A percentile compares a stretch with the other conserved stretches of the same genome.
phyloP scores from a whole-genome alignment of 2,329 filamentous ascomycete species.

The Aspergillus costaricaensis region DNA sequence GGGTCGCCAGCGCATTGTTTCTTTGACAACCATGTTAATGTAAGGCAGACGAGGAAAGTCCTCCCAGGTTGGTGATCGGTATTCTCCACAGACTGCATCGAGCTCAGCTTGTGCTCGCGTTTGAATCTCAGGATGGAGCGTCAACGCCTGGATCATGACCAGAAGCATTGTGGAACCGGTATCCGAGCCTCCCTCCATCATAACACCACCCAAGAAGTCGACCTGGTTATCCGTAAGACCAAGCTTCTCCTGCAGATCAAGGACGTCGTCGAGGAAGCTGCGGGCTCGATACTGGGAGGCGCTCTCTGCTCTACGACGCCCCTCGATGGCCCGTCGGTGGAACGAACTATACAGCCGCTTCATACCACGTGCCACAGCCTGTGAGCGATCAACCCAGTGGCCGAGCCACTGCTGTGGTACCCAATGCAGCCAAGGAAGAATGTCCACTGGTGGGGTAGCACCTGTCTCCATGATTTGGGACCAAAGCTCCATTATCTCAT shows the following conservation, averaged over 20 bases:
- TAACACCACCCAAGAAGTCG: constrained; percentile 35
- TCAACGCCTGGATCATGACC: constrained; percentile 26
- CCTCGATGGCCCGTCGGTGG: too few relatives aligned
- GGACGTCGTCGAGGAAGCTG: too few relatives aligned
- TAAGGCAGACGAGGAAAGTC: constrained; percentile 34
- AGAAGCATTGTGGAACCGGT: constrained; percentile 45
- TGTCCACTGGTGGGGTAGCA: constrained; percentile 53
- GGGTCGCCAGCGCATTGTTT: constrained; percentile 59
- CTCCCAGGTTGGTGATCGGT: constrained; percentile 51
- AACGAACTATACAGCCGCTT: background rate
- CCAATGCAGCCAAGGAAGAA: constrained; percentile 38
- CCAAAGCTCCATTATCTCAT: constrained; percentile 46
- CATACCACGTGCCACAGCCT: background rate
- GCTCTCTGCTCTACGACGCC: too few relatives aligned
- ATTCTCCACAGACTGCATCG: constrained; percentile 51
- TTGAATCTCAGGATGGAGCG: constrained; percentile 15
- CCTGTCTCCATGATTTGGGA: constrained; percentile 50
- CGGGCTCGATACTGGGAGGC: too few relatives aligned
- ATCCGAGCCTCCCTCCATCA: constrained; percentile 42
- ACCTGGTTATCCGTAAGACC: constrained; percentile 39
- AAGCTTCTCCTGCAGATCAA: constrained; percentile 23
- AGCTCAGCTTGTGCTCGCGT: constrained; percentile 51
- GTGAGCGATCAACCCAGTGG: background rate
- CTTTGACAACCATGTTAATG: constrained; percentile 56
- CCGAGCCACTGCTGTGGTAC: background rate